Evolutionary conservation across 768 basidiomycete species (phyloP), one percentile per base, ranked within the genome.

Genomic region (Paxillus ammoniavirescens): DNA sequence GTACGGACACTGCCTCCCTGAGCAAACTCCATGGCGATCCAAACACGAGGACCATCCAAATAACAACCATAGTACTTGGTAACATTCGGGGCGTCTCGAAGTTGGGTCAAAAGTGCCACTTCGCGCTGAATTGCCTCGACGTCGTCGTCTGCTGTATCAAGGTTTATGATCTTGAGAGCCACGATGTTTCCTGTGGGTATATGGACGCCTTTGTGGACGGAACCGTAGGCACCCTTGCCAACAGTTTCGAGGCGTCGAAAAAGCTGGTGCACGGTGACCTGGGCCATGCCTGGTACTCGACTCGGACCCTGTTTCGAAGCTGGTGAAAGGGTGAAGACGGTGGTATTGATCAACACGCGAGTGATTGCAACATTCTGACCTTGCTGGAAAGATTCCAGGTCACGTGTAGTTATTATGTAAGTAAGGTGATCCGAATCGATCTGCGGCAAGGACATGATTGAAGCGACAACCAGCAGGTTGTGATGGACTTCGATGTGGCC

Each of bases 1-100:
- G 93, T 90, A 43, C 91, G 78, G 6, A 98, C 91, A 65, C 92
- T 95, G 7, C 97, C 97, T 5, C 96, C 96, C 58, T 93, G 87
- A 8, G 97, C 97, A 62, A 87, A 86, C 69, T 99, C 97, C 97
- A 99, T 99, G 36, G 88, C 92, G 61, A 99, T 98, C 95, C 97
- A 99, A 9, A 99, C 93, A 46, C 92, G 89, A 28, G 93, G 91
- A 0, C 94, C 95, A 65, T 96, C 90, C 66, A 97, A 81, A 72
- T 91, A 87, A 73, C 93, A 97, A n/a, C 93, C 96, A 71, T 87
- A 97, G 75, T 99, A 99, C 63, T 91, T 83, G 21, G 91, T 98
- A 64, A 97, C 84, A 66, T 95, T 95, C 28, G 91, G 87, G 0
- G 90, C 91, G 53, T 93, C 92, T 17, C 92, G 80, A 31, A 99